Evolutionary conservation across 768 basidiomycete species (phyloP), one percentile per base, ranked within the genome.

Genomic region (Psilocybe tampanensis): DNA sequence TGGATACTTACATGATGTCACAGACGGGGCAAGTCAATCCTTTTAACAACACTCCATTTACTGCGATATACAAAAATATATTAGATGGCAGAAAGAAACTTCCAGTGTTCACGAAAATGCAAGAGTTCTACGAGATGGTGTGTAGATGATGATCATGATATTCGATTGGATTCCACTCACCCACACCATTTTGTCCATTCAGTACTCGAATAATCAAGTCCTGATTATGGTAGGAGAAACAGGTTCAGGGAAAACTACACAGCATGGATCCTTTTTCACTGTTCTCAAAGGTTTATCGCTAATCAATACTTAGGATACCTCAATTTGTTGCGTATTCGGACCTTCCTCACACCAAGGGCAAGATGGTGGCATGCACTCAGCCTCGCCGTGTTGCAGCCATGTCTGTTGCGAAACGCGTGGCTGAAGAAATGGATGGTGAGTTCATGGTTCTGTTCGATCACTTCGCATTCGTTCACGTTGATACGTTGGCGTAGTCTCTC

Each of bases 341-440:
- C 72, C 73, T 97, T 26, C 95, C 95, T 0, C 95, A 98, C 68
- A 84, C 87, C 4, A 90, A 84, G 70, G 88, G 92, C 36, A 97
- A 94, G 71, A 74, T 98, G 64, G 88, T 99, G 2, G 96, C 96
- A 0, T 99, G 96, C 66, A 99, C 96, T 2, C 96, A 99, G 68
- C 96, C 96, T 1, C 81, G 96, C 64, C 84, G 96, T 76, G 94
- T 99, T 3, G 95, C 96, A 11, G 95, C 96, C 8, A 98, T 97
- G 94, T 94, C 92, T 13, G 96, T 98, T 2, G 96, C 96, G 18
- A 95, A 96, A 71, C 95, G 96, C 75, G 96, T 99, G 1, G 95
- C 96, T 3, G 96, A 98, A 67, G 96, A 98, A 73, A 95, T 98
- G 94, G 96, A 98, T 70, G 93, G 94, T 94, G 63, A 64, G 92